These are phyloP conservation scores for Creolimax fragrantissima DNA, from an alignment of 78 protist genomes.

Conservation along the genomic window DNA sequence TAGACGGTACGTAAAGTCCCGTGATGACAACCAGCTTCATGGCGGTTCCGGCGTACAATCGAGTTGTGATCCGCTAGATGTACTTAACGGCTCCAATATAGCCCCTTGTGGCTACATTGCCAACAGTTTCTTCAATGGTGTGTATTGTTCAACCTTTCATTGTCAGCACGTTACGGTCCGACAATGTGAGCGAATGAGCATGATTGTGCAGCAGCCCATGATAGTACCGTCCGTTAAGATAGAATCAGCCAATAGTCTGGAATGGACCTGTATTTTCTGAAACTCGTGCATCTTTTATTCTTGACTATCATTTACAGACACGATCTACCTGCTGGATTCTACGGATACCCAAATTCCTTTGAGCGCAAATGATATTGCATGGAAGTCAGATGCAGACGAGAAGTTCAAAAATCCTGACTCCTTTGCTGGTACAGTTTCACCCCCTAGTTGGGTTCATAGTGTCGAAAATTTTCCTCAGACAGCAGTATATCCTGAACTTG, in stretches of 20 bases:
- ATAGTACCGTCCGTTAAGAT: too few species aligned
- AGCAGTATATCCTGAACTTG: background rate
- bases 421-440: background rate
- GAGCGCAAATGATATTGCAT: background rate
- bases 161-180: too few species aligned
- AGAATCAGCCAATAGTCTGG: too few species aligned
- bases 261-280: too few species aligned
- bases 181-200: background rate
- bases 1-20: slow-evolving; percentile 64
- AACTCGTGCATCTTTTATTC: too few species aligned
- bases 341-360: background rate
- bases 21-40: slow-evolving; percentile 45
- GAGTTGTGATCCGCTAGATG: slow-evolving; percentile 63
- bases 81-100: background rate
- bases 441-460: background rate
- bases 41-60: slow-evolving; percentile 11
- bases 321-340: background rate
- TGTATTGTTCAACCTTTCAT: too few species aligned
- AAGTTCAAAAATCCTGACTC: background rate
- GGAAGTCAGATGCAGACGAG: background rate
- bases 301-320: background rate
- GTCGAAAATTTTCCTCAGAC: background rate
- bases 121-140: slow-evolving; percentile 72
- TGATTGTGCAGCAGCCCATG: background rate
- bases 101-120: slow-evolving; percentile 89